Evolutionary conservation across 176 grass and related monocot genomes (phyloP).

Genomic region (Hordeum vulgare): DNA sequence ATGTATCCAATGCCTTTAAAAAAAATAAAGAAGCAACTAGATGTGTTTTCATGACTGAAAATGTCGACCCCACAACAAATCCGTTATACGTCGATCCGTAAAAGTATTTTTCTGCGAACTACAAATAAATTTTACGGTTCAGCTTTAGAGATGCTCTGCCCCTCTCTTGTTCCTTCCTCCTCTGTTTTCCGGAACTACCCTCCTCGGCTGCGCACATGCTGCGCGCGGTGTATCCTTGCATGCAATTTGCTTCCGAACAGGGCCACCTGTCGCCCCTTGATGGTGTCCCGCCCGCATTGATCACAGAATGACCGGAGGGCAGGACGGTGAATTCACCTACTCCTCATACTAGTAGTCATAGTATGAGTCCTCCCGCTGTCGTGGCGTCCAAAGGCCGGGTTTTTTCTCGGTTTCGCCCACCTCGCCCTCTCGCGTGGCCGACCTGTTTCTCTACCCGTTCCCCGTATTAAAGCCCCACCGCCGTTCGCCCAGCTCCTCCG

Average conservation of each 20-base stretch:
- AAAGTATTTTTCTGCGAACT: too few species aligned
- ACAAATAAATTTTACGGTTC: too few species aligned
- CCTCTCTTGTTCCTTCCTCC: not conserved
- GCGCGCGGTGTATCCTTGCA: too few species aligned
- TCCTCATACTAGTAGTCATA: too few species aligned
- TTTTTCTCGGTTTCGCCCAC: not conserved
- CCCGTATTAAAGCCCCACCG: slow-evolving; percentile 17
- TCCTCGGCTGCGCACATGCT: too few species aligned
- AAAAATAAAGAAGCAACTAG: too few species aligned
- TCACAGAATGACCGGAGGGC: not conserved
- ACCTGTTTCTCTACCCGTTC: not conserved
- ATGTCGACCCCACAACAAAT: too few species aligned
- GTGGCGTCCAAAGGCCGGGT: slow-evolving; percentile 3
- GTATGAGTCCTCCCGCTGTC: slow-evolving; percentile 1
- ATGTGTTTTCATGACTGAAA: too few species aligned
- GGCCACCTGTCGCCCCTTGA: not conserved
- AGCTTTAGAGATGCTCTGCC: too few species aligned
- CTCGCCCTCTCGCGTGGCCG: not conserved
- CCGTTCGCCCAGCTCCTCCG: not conserved
- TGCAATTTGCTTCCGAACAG: not conserved
- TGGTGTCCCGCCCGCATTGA: not conserved
- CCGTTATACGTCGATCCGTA: too few species aligned
- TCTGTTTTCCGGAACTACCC: slow-evolving; percentile 5
- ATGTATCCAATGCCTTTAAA: too few species aligned
- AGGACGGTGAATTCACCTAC: not conserved